phyloP scores from a whole-genome alignment of 495 filamentous ascomycete genomes.

The Penicillium egyptiacum region DNA sequence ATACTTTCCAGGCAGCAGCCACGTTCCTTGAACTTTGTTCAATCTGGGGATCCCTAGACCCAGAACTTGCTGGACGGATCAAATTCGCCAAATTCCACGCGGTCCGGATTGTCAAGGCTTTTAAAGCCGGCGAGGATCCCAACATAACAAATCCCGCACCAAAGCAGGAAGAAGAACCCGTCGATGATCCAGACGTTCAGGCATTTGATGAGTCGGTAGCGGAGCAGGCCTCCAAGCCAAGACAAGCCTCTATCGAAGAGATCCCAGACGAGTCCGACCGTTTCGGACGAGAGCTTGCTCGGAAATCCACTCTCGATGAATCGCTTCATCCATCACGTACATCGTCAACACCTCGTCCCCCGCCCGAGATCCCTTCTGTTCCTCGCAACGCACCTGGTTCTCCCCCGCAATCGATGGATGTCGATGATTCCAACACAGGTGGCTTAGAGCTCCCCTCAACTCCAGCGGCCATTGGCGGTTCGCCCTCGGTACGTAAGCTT shows the following conservation, averaged over 20 bases:
- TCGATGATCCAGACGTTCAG: slow-evolving; percentile 47
- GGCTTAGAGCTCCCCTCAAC: slow-evolving; percentile 43
- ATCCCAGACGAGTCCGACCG: slow-evolving; percentile 49
- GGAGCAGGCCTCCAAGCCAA: slow-evolving; percentile 39
- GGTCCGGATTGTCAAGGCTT: slow-evolving; percentile 81
- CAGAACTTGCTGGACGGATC: slow-evolving; percentile 80
- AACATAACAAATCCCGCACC: slow-evolving; percentile 82
- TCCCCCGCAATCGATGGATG: slow-evolving; percentile 19
- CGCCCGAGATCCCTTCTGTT: slow-evolving; percentile 29
- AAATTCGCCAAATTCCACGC: slow-evolving; percentile 98
- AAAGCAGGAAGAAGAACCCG: slow-evolving; percentile 37
- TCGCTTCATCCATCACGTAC: slow-evolving; percentile 53
- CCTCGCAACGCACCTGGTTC: slow-evolving; percentile 26
- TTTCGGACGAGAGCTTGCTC: slow-evolving; percentile 35
- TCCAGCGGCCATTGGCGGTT: slow-evolving; percentile 35
- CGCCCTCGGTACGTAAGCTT: slow-evolving; percentile 29
- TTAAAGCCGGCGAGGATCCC: slow-evolving; percentile 88
- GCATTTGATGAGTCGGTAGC: slow-evolving; percentile 42
- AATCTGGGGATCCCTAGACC: slow-evolving; percentile 75
- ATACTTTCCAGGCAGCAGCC: slow-evolving; percentile 87
- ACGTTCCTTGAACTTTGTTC: slow-evolving; percentile 87
- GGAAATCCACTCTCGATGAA: slow-evolving; percentile 45
- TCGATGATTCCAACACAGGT: slow-evolving; percentile 19
- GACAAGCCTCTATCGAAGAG: slow-evolving; percentile 60
- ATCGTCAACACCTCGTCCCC: slow-evolving; percentile 39